These are phyloP conservation scores for Diaporthe amygdali DNA, from an alignment of 2,329 filamentous ascomycete genomes.

Conservation along the genomic window DNA sequence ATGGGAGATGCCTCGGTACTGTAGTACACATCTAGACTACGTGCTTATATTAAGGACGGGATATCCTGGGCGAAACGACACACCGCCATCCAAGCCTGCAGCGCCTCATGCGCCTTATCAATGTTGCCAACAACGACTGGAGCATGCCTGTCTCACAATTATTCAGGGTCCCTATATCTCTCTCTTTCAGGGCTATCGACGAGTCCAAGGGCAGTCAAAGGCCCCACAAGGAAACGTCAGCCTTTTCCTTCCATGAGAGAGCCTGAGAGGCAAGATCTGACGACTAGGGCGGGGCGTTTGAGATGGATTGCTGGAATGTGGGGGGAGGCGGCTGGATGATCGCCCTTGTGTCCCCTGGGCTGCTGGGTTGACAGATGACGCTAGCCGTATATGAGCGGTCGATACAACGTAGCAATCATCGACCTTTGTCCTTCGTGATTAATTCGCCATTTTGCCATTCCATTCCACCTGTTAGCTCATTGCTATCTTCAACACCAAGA, in stretches of 20 bases:
- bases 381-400: not conserved
- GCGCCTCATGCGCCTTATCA: not conserved
- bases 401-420: slow-evolving; percentile 9
- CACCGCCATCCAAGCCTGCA: not conserved
- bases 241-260: not conserved
- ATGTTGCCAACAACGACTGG: not conserved
- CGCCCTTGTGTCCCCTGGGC: not conserved
- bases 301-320: not conserved
- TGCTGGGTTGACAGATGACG: not conserved
- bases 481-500: not conserved
- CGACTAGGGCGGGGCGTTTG: not conserved
- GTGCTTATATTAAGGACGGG: not conserved
- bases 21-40: no score
- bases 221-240: no score
- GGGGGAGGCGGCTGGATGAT: not conserved
- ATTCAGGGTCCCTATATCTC: not conserved
- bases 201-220: not conserved
- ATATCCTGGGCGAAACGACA: not conserved
- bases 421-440: not conserved
- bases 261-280: not conserved
- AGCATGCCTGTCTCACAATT: not conserved
- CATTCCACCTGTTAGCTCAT: not conserved
- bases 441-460: not conserved
- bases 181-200: not conserved
- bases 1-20: not conserved